Conservation (phyloP, 2,329 filamentous ascomycete species). For the Botrytis sinoallii region DNA sequence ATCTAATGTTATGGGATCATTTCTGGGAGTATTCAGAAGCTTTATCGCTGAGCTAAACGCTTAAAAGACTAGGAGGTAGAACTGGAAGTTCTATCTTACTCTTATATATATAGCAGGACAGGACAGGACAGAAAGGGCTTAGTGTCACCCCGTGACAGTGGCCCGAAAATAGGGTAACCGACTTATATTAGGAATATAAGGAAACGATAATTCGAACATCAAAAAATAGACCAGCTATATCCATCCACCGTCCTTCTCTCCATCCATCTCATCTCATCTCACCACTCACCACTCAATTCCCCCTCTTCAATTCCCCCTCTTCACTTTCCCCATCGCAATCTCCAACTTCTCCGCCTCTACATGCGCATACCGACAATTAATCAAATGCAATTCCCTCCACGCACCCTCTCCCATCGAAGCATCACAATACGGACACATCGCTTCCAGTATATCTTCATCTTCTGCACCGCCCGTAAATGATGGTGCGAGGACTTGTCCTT, state of each 20-base stretch:
- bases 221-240: not conserved
- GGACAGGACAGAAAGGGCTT: no score
- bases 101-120: no score
- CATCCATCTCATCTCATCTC: not conserved
- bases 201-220: not conserved
- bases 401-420: not conserved
- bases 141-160: no score
- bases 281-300: no score
- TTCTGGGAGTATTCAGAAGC: no score
- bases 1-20: no score
- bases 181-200: rapidly evolving
- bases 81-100: no score
- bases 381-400: slow-evolving; percentile 13
- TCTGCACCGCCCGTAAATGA: slow-evolving; percentile 7
- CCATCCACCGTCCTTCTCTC: not conserved
- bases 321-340: not conserved
- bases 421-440: slow-evolving; percentile 1
- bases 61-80: no score
- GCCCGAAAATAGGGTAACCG: no score
- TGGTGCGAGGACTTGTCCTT: not conserved
- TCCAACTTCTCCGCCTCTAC: not conserved
- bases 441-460: not conserved
- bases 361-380: slow-evolving; percentile 17
- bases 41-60: no score
- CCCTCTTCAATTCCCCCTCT: not conserved